Evolutionary conservation across 306 rosid genomes (phyloP).

Genomic region (Biancaea sappan): DNA sequence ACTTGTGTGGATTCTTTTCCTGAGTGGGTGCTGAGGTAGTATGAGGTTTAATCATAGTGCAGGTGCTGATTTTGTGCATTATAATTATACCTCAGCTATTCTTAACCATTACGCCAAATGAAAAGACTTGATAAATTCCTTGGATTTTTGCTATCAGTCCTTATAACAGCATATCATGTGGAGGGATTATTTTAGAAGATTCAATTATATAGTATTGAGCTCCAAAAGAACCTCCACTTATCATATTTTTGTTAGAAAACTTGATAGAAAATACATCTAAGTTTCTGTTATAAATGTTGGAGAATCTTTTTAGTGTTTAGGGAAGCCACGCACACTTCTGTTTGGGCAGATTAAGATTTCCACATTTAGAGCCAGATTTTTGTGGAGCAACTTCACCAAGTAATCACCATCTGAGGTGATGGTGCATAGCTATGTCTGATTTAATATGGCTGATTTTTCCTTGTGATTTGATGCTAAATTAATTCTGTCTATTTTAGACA

Average conservation of each 20-base stretch:
- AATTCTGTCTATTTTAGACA: not conserved
- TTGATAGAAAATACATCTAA: too few relatives aligned
- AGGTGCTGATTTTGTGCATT: not conserved
- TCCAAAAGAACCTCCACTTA: too few relatives aligned
- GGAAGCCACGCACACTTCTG: conserved; percentile 8
- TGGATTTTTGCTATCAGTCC: too few relatives aligned
- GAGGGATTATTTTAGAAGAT: too few relatives aligned
- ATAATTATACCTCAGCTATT: not conserved
- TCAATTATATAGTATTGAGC: too few relatives aligned
- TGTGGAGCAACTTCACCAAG: not conserved
- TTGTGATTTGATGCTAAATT: conserved; percentile 19
- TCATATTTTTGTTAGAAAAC: too few relatives aligned
- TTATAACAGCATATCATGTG: too few relatives aligned
- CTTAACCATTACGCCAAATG: not conserved
- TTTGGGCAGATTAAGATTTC: conserved; percentile 6
- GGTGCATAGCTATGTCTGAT: conserved; percentile 21
- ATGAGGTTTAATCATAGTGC: not conserved
- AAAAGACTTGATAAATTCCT: too few relatives aligned
- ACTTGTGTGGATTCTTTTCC: too few relatives aligned
- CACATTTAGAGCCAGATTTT: conserved; percentile 7
- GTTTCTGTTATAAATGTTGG: too few relatives aligned
- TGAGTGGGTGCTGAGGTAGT: too few relatives aligned
- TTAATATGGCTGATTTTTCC: conserved; percentile 4
- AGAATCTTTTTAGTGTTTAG: not conserved
- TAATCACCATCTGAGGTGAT: conserved; percentile 12